A percentile compares a stretch with the other conserved stretches of the same genome.
Conservation (phyloP, 2,329 filamentous ascomycete genomes). For the Aspergillus felis region DNA sequence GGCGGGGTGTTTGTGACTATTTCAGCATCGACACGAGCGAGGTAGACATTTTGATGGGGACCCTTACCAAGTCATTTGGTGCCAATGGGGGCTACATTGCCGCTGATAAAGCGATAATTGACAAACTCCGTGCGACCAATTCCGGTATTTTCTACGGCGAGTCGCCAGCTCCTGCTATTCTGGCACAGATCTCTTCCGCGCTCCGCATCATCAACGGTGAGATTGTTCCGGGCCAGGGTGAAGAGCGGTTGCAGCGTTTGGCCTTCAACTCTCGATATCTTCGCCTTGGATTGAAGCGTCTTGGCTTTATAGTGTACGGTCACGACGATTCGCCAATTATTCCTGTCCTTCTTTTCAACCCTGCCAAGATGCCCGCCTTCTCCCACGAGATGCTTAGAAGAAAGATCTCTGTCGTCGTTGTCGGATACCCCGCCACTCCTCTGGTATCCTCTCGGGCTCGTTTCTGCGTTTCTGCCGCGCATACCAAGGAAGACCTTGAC, state of each 20-base stretch:
- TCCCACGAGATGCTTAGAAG: constrained; percentile 97
- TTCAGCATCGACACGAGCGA: constrained; percentile 84
- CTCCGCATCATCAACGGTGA: constrained; percentile 88
- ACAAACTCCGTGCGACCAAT: constrained; percentile 83
- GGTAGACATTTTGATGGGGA: constrained; percentile 96
- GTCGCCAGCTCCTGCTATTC: constrained; percentile 77
- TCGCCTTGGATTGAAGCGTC: constrained; percentile 91
- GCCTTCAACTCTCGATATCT: constrained; percentile 98
- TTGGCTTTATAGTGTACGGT: constrained; percentile 94
- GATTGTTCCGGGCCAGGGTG: constrained; percentile 81
- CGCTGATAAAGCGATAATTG: constrained; percentile 83
- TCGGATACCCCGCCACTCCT: constrained; percentile 94
- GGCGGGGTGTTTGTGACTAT: constrained; percentile 94
- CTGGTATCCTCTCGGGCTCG: constrained; percentile 90
- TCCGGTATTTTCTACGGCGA: constrained; percentile 84
- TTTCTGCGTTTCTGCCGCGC: constrained; percentile 91
- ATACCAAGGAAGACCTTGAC: constrained; percentile 98
- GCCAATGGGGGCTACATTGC: constrained; percentile 96
- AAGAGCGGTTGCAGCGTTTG: constrained; percentile 90
- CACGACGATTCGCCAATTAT: constrained; percentile 98
- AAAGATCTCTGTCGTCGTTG: constrained; percentile 95
- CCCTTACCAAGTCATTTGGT: constrained; percentile 95
- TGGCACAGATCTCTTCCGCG: constrained; percentile 85
- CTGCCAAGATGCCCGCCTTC: constrained; percentile 98
- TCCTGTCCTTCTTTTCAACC: constrained; percentile 90